Conservation (phyloP, 1,139 yeast species). For the Candida sojae region DNA sequence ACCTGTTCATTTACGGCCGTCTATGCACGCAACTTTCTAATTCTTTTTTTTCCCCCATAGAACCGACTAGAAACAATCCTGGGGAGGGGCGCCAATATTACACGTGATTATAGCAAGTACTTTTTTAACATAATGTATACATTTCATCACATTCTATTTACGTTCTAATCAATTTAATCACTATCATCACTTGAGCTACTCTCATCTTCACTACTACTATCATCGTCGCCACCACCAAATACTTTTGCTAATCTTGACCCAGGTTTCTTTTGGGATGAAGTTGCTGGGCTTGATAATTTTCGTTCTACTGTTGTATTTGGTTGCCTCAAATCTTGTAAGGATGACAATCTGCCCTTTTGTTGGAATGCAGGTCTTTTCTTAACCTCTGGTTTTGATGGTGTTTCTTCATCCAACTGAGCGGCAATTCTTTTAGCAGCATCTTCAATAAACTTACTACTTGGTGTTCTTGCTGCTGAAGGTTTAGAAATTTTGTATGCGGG, state of each 20-base stretch:
- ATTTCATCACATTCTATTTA: too few relatives aligned
- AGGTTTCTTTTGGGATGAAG: neutral
- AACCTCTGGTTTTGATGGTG: neutral
- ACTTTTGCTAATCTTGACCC: neutral
- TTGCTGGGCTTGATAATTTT: neutral
- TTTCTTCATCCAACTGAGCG: neutral
- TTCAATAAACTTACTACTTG: neutral
- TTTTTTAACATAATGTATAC: neutral
- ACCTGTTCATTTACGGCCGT: neutral
- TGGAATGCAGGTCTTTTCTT: neutral
- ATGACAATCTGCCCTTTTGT: conserved; percentile 2
- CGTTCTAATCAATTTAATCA: neutral
- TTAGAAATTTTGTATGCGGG: neutral
- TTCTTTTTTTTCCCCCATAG: neutral
- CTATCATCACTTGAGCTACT: conserved; percentile 1
- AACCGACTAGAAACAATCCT: neutral
- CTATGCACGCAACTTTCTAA: neutral
- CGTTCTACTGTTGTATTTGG: conserved; percentile 12
- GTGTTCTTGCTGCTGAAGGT: neutral
- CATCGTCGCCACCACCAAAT: conserved; percentile 1
- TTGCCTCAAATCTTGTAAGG: conserved; percentile 9
- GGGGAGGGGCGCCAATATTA: neutral
- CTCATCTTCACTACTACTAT: neutral
- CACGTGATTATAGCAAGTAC: neutral
- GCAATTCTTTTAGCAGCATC: neutral